Evolutionary conservation across 139 green algal species (phyloP).

Genomic region (Bryopsis sp.): DNA sequence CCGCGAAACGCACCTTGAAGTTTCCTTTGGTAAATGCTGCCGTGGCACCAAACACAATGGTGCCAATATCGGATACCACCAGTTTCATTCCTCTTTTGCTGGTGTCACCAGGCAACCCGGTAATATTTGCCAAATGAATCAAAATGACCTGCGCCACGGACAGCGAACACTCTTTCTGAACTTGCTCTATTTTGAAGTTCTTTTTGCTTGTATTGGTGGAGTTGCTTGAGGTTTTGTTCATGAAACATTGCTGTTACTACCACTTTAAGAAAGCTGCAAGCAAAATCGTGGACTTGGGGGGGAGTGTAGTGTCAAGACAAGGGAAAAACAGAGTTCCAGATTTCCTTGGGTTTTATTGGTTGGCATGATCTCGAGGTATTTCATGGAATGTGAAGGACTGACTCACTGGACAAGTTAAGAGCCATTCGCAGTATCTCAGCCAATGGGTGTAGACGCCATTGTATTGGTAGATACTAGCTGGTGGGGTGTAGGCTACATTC

Average conservation of each 20-base stretch:
- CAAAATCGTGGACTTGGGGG: no score
- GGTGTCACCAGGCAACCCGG: slow-evolving; percentile 48
- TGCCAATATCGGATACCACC: slow-evolving; percentile 35
- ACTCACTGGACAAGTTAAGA: slow-evolving; percentile 28
- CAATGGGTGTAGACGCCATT: slow-evolving; percentile 24
- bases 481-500: slow-evolving; percentile 20
- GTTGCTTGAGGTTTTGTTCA: no score
- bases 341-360: no score
- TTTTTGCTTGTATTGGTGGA: no score
- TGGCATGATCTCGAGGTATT: no score
- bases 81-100: slow-evolving; percentile 45
- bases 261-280: no score
- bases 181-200: no score
- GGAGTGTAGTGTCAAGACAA: no score
- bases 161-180: not conserved
- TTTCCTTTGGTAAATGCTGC: slow-evolving; percentile 23
- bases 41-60: slow-evolving; percentile 32
- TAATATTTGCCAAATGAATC: slow-evolving; percentile 43
- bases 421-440: slow-evolving; percentile 40
- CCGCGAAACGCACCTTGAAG: slow-evolving; percentile 20
- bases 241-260: no score
- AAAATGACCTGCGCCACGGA: slow-evolving; percentile 33
- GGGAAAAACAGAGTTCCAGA: no score
- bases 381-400: no score
- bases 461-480: slow-evolving; percentile 26